Evolutionary conservation across 495 filamentous ascomycete genomes (phyloP), one percentile per base, ranked within the genome.

Genomic region (Penicillium alfredii): DNA sequence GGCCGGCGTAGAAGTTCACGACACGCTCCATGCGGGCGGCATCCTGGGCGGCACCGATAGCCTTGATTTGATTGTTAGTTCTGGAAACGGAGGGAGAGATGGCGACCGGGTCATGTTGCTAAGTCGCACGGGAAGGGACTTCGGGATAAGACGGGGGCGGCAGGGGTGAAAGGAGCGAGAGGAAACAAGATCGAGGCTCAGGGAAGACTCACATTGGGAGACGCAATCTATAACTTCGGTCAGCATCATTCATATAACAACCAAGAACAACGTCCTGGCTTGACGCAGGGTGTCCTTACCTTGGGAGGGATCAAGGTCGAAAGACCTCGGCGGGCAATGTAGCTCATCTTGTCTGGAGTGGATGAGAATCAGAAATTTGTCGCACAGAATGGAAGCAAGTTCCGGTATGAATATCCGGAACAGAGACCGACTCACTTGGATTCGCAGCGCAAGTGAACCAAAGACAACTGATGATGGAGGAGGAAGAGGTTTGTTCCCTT

Each of bases 291-390:
- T 43, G 35, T 40, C 50, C 77, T 46, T 78, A 90, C 89, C 84
- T 97, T 97, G 50, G 92, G 92, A 51, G 92, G 92, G 64, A 99
- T 94, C 60, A 99, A 77, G 74, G 93, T 94, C 56, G 93, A 96
- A 58, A 99, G 82, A 75, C 77, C 82, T 65, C 90, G 78, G 65
- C 82, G 83, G 53, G 77, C 73, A 54, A 92, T 77, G 78, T 76
- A 88, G 71, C 88, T 94, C 90, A 95, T 97, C 64, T 69, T 83
- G 77, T 61, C 57, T 60, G 63, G 64, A 51, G 56, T 62, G 18
- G 19, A 30, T 32, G 25, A 19, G 24, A 18, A 51, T 68, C 45
- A 68, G 56, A 49, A 43, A 51, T 40, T 38, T 26, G 42, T 49
- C 51, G 44, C 51, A 44, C 14, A n/a, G 4, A 16, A 40, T 28